Evolutionary conservation across 192 early-diverging fungal species (phyloP).

Genomic region (Entophlyctis luteolus): DNA sequence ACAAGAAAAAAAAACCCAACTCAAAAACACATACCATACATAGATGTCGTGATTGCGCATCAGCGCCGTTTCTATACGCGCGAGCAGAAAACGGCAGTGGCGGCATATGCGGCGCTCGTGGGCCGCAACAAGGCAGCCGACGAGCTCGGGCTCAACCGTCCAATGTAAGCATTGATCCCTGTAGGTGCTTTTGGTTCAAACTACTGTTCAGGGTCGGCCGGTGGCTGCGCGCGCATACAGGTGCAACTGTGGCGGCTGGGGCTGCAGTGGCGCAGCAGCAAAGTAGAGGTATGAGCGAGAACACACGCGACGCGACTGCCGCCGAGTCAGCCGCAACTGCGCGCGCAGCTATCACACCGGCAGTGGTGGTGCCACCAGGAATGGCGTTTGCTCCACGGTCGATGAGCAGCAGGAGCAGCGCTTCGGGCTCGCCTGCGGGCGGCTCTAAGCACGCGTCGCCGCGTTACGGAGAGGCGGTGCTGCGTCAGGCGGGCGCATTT

Average conservation of each 20-base stretch:
- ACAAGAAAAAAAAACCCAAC: not conserved
- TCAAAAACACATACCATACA: not conserved
- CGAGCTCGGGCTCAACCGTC: conserved; percentile 8
- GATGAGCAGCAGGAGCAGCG: too few relatives aligned
- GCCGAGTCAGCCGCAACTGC: not conserved
- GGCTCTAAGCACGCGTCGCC: too few relatives aligned
- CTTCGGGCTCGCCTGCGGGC: too few relatives aligned
- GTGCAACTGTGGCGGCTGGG: too few relatives aligned
- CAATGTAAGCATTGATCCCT: not conserved
- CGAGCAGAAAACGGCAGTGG: conserved; percentile 1
- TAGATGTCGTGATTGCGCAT: not conserved
- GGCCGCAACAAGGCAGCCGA: conserved; percentile 21
- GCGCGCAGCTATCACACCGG: not conserved
- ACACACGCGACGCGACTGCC: not conserved
- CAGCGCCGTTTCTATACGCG: conserved; percentile 7
- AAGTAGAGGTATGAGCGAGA: too few relatives aligned
- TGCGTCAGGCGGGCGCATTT: too few relatives aligned
- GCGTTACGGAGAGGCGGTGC: too few relatives aligned
- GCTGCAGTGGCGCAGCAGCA: too few relatives aligned
- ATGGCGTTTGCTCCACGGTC: not conserved
- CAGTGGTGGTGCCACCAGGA: not conserved
- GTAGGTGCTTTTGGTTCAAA: not conserved
- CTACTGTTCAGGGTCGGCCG: too few relatives aligned
- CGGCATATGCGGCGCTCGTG: conserved; percentile 1
- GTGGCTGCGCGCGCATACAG: too few relatives aligned